Evolutionary conservation across 2,329 filamentous ascomycete species (phyloP).

Genomic region (Pseudonectria foliicola): DNA sequence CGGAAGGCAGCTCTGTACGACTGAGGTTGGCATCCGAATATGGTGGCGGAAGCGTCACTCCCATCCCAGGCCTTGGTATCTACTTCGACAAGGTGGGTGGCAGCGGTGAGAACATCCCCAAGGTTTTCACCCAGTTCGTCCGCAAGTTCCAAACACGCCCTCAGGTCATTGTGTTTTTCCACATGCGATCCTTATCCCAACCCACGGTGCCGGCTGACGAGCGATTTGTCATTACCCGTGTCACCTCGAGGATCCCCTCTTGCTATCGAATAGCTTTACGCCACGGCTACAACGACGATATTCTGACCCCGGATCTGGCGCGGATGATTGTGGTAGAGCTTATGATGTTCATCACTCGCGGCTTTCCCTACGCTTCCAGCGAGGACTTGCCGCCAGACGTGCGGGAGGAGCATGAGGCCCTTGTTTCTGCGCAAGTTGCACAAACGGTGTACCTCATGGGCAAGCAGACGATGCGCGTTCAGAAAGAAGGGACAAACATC

Average conservation of each 20-base stretch:
- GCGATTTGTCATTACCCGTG: conserved; percentile 39
- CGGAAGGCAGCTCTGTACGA: conserved; percentile 13
- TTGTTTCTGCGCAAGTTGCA: conserved; percentile 36
- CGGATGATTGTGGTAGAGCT: conserved; percentile 51
- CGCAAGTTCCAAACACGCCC: conserved; percentile 62
- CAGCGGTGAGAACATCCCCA: conserved; percentile 40
- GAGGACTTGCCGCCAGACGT: conserved; percentile 18
- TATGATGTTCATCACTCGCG: conserved; percentile 42
- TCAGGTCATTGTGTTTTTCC: conserved; percentile 67
- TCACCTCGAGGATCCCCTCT: conserved; percentile 42
- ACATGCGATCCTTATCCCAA: conserved; percentile 56
- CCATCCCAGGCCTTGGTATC: conserved; percentile 55
- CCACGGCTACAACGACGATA: conserved; percentile 66
- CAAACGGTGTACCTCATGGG: conserved; percentile 53
- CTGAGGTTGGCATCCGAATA: conserved; percentile 29
- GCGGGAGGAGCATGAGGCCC: conserved; percentile 33
- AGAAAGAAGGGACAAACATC: conserved; percentile 28
- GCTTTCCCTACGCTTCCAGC: conserved; percentile 19
- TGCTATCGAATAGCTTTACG: conserved; percentile 64
- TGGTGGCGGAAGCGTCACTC: conserved; percentile 36
- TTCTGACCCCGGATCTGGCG: conserved; percentile 57
- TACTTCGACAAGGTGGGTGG: conserved; percentile 75
- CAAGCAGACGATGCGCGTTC: conserved; percentile 50
- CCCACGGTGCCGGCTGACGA: conserved; percentile 46
- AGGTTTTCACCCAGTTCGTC: conserved; percentile 61